Base-by-base conservation (phyloP, 306 rosid genomes). In the Clitoria ternatea region DNA sequence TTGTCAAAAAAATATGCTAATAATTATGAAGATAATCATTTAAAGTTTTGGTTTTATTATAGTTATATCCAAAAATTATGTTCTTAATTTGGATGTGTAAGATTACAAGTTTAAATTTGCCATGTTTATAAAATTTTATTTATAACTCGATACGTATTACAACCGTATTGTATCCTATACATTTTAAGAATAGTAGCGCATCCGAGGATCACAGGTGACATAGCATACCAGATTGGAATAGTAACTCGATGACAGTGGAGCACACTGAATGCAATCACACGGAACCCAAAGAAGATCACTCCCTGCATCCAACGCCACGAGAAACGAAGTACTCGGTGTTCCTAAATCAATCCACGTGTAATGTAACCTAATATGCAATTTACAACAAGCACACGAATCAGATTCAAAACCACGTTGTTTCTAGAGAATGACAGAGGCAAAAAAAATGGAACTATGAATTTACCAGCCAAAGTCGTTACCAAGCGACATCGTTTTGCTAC, bases 261-360 rank as follows among this genome's bases (percentile, higher is more conserved):
- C 98, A 75, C 98, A 94, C 74, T 87, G 91, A 62, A 84, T 35
- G 69, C 98, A 94, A 71, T 90, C 88, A 74, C 98, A 94, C 17
- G 98, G 97, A 78, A 94, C 87, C 98, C 98, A 94, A 59, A 94
- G 89, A 1, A 89, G 88, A 82, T 94, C 92, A 64, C 98, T 94
- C 62, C 98, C 97, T 4, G 93, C 82, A 80, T 94, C 98, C 87
- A 94, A 75, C 2, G 97, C 98, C 47, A 94, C 98, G 14, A 94
- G 96, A 86, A 90, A 94, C 19, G 98, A 87, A 59, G 78, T 86
- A 53, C 89, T 90, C 11, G 98, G 98, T 2, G 96, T 87, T 14
- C 98, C 98, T 50, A 94, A 72, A 76, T 94, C 89, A 79, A 94
- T 89, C 98, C 98, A 94, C 33, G 91, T 76, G 59, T 94, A 94